Evolutionary conservation across 1,139 yeast species (phyloP).

Genomic region (Sugiyamaella grinbergsii): DNA sequence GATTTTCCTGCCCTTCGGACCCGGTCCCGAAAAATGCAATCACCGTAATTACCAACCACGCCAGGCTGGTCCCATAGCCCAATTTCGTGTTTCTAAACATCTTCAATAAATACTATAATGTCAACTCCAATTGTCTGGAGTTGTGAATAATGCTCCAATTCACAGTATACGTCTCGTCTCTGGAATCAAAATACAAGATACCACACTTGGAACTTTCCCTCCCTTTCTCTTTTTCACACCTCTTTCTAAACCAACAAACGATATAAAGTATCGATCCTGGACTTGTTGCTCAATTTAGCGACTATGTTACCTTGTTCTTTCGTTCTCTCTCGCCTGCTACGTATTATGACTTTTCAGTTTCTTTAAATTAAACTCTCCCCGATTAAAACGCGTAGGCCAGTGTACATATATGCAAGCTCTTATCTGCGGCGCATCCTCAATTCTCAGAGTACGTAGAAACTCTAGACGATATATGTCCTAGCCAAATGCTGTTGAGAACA

Average conservation of each 20-base stretch:
- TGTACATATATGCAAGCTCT: constrained; percentile 5
- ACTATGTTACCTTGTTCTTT: too few species aligned
- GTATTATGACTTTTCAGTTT: background rate
- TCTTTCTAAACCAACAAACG: too few species aligned
- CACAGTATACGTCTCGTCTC: too few species aligned
- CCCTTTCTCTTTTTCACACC: too few species aligned
- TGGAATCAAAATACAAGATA: too few species aligned
- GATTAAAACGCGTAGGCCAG: constrained; percentile 1
- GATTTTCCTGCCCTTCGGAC: constrained; percentile 7
- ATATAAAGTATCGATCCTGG: background rate
- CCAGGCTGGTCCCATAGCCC: background rate
- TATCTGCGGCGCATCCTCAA: constrained; percentile 14
- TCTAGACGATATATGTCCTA: too few species aligned
- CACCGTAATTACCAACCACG: constrained; percentile 4
- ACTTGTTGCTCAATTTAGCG: too few species aligned
- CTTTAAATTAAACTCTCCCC: constrained; percentile 6
- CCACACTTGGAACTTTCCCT: too few species aligned
- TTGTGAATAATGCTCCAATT: too few species aligned
- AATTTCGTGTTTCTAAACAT: background rate
- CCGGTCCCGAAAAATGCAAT: constrained; percentile 1
- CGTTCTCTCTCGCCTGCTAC: background rate
- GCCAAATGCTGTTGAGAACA: too few species aligned
- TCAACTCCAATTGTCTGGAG: background rate
- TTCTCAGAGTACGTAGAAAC: too few species aligned
- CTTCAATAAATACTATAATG: too few species aligned